Evolutionary conservation across 345 rosid genomes (phyloP).

Genomic region (Gossypioides kirkii): DNA sequence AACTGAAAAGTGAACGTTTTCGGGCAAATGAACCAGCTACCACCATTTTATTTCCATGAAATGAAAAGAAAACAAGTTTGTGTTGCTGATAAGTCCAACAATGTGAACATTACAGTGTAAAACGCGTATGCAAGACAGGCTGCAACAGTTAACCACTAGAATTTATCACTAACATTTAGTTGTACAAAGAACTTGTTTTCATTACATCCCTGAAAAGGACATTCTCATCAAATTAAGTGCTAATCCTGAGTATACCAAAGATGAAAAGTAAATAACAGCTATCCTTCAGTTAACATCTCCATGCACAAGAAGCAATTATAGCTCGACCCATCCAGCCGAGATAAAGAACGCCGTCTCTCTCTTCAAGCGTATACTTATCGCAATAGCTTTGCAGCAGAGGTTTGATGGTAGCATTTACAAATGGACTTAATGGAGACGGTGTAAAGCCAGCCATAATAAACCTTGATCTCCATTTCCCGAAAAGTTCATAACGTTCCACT

Average conservation of each 20-base stretch:
- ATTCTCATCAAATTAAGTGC: background rate
- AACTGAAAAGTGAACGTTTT: conserved; percentile 21
- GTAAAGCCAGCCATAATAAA: conserved; percentile 85
- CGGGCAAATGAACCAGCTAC: background rate
- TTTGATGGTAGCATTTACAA: conserved; percentile 71
- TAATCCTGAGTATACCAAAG: background rate
- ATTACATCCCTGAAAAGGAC: background rate
- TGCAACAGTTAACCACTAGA: background rate
- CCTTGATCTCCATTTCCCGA: conserved; percentile 81
- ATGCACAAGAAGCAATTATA: conserved; percentile 71
- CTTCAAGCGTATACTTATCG: conserved; percentile 65
- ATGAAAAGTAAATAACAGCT: background rate
- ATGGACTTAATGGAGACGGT: conserved; percentile 63
- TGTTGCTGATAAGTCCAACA: background rate
- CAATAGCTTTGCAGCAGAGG: conserved; percentile 57
- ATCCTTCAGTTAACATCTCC: conserved; percentile 37
- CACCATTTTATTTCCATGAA: background rate
- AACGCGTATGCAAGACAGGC: background rate
- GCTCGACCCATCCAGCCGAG: conserved; percentile 90
- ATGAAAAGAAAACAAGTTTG: too few relatives aligned
- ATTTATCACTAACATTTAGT: background rate
- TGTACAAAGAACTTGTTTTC: background rate
- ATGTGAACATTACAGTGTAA: background rate
- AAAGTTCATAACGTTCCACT: conserved; percentile 80
- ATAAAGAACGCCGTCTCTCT: conserved; percentile 64